Percentiles rank a stretch among this genome's conserved stretches.
Conservation (phyloP, 139 green algal species). For the Nannochloris sp. region DNA sequence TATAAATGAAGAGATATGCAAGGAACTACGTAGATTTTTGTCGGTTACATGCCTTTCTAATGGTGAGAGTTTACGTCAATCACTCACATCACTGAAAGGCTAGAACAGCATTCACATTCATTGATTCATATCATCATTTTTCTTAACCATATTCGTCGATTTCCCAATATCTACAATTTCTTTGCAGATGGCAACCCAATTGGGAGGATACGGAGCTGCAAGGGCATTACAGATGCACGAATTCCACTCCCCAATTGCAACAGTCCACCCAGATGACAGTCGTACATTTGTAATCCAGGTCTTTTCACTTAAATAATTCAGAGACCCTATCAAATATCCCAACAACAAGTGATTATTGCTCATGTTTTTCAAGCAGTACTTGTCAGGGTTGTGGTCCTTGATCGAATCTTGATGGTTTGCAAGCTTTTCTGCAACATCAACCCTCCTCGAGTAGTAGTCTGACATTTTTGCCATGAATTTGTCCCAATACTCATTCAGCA, state of each 20-base stretch:
- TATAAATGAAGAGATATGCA: slow-evolving; percentile 35
- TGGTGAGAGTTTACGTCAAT: not conserved
- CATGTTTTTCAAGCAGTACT: not conserved
- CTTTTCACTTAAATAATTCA: not conserved
- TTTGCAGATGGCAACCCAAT: not conserved
- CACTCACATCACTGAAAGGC: too few relatives aligned
- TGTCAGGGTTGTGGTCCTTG: not conserved
- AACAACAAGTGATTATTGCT: not conserved
- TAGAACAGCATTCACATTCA: not conserved
- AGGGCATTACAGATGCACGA: not conserved
- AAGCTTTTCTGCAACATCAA: not conserved
- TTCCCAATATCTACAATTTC: not conserved
- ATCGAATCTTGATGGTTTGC: not conserved
- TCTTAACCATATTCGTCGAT: not conserved
- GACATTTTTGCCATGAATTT: not conserved
- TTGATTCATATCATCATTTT: not conserved
- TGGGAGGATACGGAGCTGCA: not conserved
- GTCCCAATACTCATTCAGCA: not conserved
- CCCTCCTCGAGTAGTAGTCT: not conserved
- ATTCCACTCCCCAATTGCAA: slow-evolving; percentile 1
- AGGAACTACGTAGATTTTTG: slow-evolving; percentile 5
- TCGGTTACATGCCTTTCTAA: not conserved
- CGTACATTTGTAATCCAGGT: slow-evolving; percentile 3
- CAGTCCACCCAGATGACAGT: not conserved
- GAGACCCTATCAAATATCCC: not conserved